These are phyloP conservation scores for Lipomyces mesembrius DNA, from an alignment of 805 yeast genomes.

Conservation along the genomic window DNA sequence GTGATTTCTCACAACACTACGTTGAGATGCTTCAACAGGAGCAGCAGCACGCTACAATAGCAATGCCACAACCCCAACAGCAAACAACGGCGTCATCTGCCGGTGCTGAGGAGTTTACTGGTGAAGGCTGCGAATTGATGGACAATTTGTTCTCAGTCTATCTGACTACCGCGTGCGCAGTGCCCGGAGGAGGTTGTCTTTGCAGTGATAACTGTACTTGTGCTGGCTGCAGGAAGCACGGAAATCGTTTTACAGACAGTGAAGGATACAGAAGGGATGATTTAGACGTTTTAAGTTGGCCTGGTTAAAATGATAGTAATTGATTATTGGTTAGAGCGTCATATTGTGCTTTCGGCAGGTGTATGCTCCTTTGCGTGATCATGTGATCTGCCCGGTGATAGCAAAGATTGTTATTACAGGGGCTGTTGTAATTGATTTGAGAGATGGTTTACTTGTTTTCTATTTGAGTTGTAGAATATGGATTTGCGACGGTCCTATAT, in stretches of 20 bases:
- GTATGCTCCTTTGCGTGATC: too few species aligned
- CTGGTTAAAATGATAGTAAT: neutral
- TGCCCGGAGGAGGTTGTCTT: conserved; percentile 38
- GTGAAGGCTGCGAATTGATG: conserved; percentile 9
- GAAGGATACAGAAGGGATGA: neutral
- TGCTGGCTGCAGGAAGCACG: conserved; percentile 38
- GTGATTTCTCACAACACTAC: neutral
- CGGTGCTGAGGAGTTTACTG: neutral
- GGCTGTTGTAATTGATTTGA: neutral
- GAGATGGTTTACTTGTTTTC: neutral
- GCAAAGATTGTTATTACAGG: neutral
- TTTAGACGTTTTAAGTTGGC: neutral
- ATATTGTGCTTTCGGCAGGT: neutral
- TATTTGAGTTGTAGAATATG: too few species aligned
- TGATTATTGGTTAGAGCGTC: neutral
- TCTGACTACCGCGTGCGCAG: conserved; percentile 38
- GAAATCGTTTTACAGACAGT: conserved; percentile 7
- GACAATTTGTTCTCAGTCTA: conserved; percentile 37
- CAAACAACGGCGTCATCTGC: neutral
- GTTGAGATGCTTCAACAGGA: neutral
- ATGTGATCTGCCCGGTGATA: neutral
- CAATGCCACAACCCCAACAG: neutral
- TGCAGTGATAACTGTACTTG: conserved; percentile 38
- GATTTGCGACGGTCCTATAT: neutral
- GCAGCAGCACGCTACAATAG: neutral